Evolutionary conservation across 164 flowering plant species (phyloP).

Genomic region (Magnolia kwangsiensis): DNA sequence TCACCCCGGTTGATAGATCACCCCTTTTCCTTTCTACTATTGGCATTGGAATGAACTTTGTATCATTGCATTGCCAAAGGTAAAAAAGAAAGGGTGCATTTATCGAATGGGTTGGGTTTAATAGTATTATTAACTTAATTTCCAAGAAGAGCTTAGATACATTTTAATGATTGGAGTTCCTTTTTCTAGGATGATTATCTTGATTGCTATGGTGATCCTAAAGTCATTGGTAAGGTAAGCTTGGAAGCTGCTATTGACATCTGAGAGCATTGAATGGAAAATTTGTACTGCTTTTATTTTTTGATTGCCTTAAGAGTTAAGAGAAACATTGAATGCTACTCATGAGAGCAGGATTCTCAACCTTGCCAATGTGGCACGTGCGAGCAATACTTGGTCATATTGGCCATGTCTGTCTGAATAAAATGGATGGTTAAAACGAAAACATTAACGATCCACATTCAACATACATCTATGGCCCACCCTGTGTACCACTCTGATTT

Average conservation of each 20-base stretch:
- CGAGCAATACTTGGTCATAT: not conserved
- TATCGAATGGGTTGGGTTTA: not conserved
- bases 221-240: constrained; percentile 84
- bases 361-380: not conserved
- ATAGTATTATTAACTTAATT: not conserved
- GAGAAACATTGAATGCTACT: too few species aligned
- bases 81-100: not conserved
- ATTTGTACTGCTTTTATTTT: not conserved
- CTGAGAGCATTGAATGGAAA: too few species aligned
- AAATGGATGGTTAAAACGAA: too few species aligned
- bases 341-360: not conserved
- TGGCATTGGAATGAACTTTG: not conserved
- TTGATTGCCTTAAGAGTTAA: not conserved
- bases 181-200: constrained; percentile 78
- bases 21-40: not conserved
- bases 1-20: not conserved
- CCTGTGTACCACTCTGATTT: not conserved
- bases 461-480: not conserved
- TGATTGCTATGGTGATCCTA: constrained; percentile 88
- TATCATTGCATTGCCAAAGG: not conserved
- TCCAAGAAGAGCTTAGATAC: not conserved
- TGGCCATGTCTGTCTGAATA: not conserved
- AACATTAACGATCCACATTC: not conserved
- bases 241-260: not conserved
- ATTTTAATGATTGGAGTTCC: constrained; percentile 1